These are phyloP conservation scores for Symbiodinium pilosum DNA, from an alignment of 73 alveolate genomes.

Conservation along the genomic window DNA sequence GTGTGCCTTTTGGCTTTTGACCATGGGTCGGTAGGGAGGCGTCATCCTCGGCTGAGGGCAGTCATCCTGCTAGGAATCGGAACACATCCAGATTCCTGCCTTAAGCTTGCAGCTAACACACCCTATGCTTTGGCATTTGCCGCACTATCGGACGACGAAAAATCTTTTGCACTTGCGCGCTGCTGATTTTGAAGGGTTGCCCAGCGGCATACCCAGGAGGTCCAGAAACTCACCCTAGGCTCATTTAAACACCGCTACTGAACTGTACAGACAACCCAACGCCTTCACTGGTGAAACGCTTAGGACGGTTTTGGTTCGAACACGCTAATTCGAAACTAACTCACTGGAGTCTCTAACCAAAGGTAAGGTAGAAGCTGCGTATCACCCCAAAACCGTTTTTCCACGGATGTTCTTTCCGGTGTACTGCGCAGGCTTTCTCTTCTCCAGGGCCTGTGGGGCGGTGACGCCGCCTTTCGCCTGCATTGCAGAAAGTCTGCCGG, in stretches of 20 bases:
- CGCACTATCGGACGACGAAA: not conserved
- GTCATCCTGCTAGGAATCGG: not conserved
- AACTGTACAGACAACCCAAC: not conserved
- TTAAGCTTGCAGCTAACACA: not conserved
- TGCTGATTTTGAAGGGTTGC: too few species aligned
- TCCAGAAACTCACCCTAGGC: conserved; percentile 3
- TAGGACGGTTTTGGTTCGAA: conserved; percentile 6
- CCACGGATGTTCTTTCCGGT: conserved; percentile 89
- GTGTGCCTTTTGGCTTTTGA: conserved; percentile 20
- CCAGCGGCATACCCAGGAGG: not conserved
- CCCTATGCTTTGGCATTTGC: not conserved
- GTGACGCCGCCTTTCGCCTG: conserved; percentile 84
- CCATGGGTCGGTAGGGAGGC: conserved; percentile 70
- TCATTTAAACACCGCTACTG: not conserved
- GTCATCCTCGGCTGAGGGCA: conserved; percentile 85
- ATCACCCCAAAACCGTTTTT: conserved; percentile 87
- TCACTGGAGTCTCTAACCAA: not conserved
- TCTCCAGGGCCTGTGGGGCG: conserved; percentile 79
- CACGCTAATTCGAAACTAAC: not conserved
- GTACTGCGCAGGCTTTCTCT: conserved; percentile 32
- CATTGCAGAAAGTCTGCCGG: not conserved
- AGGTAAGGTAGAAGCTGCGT: not conserved
- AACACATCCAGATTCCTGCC: not conserved
- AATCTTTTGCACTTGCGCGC: too few species aligned
- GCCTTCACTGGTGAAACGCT: not conserved